Base-by-base conservation (phyloP, 495 filamentous ascomycete genomes). In the Tuber magnatum region DNA sequence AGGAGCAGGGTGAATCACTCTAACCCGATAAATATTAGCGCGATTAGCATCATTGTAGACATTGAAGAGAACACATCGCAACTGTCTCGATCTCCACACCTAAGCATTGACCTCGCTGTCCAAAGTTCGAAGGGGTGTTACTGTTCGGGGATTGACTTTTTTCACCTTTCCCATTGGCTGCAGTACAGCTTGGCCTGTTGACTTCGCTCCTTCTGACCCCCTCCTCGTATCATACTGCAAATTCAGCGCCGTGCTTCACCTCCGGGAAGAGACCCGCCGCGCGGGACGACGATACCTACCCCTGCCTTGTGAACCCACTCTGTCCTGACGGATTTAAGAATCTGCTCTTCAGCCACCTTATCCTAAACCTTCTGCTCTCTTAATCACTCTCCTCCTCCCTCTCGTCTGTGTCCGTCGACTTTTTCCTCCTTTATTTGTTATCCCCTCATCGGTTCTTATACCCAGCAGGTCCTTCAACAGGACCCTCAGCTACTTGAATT, bases 381-480 rank as follows among this genome's bases (percentile, higher is more conserved):
- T 65, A 1, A 65, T 65, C 56, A 20, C 28, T 18, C 56, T 6
- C 28, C 56, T 35, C 32, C 14, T 32, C 28, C 56, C 4, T 35
- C 56, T 65, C 14, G 16, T 65, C 28, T 35, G 32, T 65, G 18
- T 65, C 28, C 28, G 18, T 65, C 56, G 18, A 18, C 56, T 35
- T 35, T 14, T 35, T 20, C 14, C 28, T 65, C 32, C 28, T 2
- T 35, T 65, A 65, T n/a, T n/a, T 10, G 7, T 28, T 12, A n/a
- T 56, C 48, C 18, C 22, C 48, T n/a, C 39, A 40, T 56, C n/a
- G 8, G 4, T 65, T 65, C 28, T 28, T 35, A 18, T 35, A 35
- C 1, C 18, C 28, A 65, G 28, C 56, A 65, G 56, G 72, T 76
- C 73, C 76, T 77, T 77, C 76, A 79, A 78, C 76, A 79, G 61